Evolutionary conservation across 75 land plant species (phyloP).

Genomic region (Sequoia sempervirens): DNA sequence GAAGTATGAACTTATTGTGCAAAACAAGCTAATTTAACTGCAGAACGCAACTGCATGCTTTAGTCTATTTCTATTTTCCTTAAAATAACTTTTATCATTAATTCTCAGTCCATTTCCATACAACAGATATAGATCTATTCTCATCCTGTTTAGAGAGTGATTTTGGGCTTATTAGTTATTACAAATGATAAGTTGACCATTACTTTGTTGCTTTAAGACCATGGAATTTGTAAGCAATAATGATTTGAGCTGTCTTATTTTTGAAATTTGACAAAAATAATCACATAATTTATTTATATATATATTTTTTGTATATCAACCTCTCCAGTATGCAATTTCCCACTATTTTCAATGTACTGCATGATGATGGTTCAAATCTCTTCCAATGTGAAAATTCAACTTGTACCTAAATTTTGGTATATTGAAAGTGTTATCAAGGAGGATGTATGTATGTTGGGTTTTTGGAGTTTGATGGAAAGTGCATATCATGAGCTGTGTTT

Average conservation of each 20-base stretch:
- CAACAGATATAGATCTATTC: not conserved
- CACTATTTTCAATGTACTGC: not conserved
- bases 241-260: not conserved
- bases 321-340: not conserved
- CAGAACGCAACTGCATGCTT: not conserved
- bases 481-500: not conserved
- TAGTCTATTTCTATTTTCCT: too few relatives aligned
- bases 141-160: not conserved
- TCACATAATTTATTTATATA: not conserved
- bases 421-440: not conserved
- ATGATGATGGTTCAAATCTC: not conserved
- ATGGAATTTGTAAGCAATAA: not conserved
- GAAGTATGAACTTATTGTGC: not conserved
- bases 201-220: not conserved
- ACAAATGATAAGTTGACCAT: not conserved
- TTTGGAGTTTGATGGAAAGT: not conserved
- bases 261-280: not conserved
- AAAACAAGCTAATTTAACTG: not conserved
- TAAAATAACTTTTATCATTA: too few relatives aligned
- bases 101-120: not conserved
- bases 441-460: not conserved
- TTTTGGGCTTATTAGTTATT: not conserved
- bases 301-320: not conserved
- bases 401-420: not conserved
- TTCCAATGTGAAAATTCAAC: not conserved